Evolutionary conservation across 768 basidiomycete genomes (phyloP).

Genomic region (Lactarius vividus): DNA sequence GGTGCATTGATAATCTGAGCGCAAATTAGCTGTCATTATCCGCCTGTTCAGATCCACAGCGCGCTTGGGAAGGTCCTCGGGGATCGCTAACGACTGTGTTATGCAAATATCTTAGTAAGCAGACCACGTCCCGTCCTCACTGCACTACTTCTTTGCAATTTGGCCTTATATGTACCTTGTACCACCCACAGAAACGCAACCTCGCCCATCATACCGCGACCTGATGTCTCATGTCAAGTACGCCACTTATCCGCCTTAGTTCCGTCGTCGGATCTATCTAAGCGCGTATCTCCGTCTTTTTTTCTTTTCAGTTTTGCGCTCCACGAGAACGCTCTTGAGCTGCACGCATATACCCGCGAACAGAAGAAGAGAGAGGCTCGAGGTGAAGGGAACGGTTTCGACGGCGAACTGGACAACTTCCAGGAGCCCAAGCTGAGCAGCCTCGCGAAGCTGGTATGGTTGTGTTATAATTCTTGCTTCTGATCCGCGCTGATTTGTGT

Average conservation of each 20-base stretch:
- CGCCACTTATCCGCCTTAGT: neutral
- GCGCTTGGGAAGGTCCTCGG: conserved; percentile 26
- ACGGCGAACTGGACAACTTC: conserved; percentile 22
- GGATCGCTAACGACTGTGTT: conserved; percentile 25
- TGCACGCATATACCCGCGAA: conserved; percentile 15
- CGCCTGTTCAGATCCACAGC: conserved; percentile 27
- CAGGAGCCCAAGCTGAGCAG: conserved; percentile 20
- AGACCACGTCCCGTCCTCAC: neutral
- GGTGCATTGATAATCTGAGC: neutral
- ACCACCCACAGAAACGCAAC: neutral
- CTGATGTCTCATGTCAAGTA: conserved; percentile 5
- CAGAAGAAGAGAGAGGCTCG: conserved; percentile 7
- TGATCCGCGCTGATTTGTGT: neutral
- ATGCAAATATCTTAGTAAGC: neutral
- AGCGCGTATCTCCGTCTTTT: neutral
- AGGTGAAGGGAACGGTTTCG: conserved; percentile 10
- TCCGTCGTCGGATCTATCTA: neutral
- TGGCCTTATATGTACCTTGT: neutral
- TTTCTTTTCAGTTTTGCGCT: conserved; percentile 10
- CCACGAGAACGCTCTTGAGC: conserved; percentile 7
- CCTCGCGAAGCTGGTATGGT: conserved; percentile 17
- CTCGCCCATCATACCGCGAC: neutral
- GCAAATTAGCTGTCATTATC: conserved; percentile 19
- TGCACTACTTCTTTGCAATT: neutral
- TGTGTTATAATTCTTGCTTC: neutral